Conservation (phyloP, 208 protist species). For the Vickermania ingenoplastis region DNA sequence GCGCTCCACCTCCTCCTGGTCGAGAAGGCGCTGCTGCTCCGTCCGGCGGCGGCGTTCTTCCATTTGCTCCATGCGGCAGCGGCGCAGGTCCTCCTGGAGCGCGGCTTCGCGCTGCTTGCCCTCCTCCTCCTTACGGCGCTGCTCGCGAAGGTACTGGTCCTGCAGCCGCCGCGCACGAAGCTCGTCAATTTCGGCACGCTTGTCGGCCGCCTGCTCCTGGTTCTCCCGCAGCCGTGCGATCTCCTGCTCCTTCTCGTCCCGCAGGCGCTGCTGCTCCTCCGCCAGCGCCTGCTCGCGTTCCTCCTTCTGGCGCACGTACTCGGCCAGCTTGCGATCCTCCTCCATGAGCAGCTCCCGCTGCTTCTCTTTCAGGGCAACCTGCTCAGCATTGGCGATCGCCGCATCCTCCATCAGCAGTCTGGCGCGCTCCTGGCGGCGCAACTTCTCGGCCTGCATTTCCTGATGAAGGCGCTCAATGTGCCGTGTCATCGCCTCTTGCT, state of each 20-base stretch:
- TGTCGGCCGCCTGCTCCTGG: conserved; percentile 88
- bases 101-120: conserved; percentile 34
- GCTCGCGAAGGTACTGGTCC: conserved; percentile 78
- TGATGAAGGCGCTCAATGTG: conserved; percentile 85
- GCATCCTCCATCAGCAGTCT: conserved; percentile 86
- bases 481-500: conserved; percentile 88
- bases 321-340: conserved; percentile 82
- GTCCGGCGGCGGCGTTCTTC: conserved; percentile 60
- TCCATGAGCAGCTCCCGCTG: conserved; percentile 64
- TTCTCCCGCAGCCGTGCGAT: conserved; percentile 76
- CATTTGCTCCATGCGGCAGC: conserved; percentile 72
- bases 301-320: conserved; percentile 83
- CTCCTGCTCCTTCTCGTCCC: conserved; percentile 85
- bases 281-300: conserved; percentile 73
- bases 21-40: conserved; percentile 38
- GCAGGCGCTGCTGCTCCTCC: conserved; percentile 78
- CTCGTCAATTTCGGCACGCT: conserved; percentile 86
- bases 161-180: conserved; percentile 84
- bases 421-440: conserved; percentile 64
- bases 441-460: conserved; percentile 80
- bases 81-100: conserved; percentile 67
- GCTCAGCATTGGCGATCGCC: conserved; percentile 89
- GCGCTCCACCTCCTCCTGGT: conserved; percentile 81
- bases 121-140: conserved; percentile 73
- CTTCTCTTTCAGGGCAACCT: conserved; percentile 83